Evolutionary conservation across 768 basidiomycete genomes (phyloP), one percentile per base, ranked within the genome.

Genomic region (Leccinellum luteum): DNA sequence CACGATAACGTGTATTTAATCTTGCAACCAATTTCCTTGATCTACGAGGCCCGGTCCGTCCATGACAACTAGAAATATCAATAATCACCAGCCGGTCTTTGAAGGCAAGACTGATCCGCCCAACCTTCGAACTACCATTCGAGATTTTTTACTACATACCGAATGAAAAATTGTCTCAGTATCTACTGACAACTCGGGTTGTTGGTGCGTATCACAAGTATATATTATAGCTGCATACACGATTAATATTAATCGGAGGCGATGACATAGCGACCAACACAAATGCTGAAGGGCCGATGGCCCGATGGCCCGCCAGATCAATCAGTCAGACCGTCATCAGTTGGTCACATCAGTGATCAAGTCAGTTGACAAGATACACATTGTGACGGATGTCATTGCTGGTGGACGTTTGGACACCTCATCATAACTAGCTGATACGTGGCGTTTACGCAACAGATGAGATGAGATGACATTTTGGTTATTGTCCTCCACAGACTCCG

Each of bases 1-100:
- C 19, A 27, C 38, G 23, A 44, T 8, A 17, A 25, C 19, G n/a
- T 3, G 35, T 21, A 19, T 47, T 21, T 27, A 44, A 15, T 27
- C 34, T 59, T 28, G 25, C 13, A 23, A 44, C 28, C 12, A 17
- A 47, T 30, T 38, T 28, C 9, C 10, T 6, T 14, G 31, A 25
- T 41, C 4, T n/a, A 48, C 19, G 19, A 67, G 60, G 63, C 63
- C 60, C 1, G 58, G 63, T n/a, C 60, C 66, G 15, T 50, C 7
- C 13, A 51, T 32, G 23, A 61, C 60, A 17, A n/a, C n/a, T n/a
- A n/a, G n/a, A n/a, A n/a, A n/a, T n/a, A n/a, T n/a, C n/a, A n/a
- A n/a, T n/a, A n/a, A n/a, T n/a, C 35, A 7, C 35, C 15, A 45
- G 19, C 23, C 6, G 23, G 19, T 45, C 23, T 23, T 45, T 23